Evolutionary conservation across 2,329 filamentous ascomycete genomes (phyloP), one percentile per base, ranked within the genome.

Genomic region (Dactylellina cionopaga): DNA sequence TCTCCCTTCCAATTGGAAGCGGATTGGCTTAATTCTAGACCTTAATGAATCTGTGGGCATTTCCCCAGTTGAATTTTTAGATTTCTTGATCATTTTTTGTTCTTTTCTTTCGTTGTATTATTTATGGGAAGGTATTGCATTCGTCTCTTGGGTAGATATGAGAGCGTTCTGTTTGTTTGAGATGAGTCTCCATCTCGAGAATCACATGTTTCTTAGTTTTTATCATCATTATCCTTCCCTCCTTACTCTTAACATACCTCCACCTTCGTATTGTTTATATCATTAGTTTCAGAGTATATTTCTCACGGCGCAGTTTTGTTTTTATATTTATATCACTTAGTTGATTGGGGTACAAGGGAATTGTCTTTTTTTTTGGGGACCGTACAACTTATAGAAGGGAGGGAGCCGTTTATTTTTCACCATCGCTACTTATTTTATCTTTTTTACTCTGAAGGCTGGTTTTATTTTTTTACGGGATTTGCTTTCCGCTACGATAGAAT

Each of bases 361-460:
- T 62, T 46, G 43, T 46, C 44, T 41, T 59, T 55, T n/a, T n/a
- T n/a, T n/a, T n/a, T n/a, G n/a, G n/a, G 55, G 55, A 47, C 44
- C 31, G 44, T 62, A 63, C 56, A 63, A 33, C 35, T 70, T 70
- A 70, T 60, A 69, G 47, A 70, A 39, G 43, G 65, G 58, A 59
- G 56, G 64, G 64, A 59, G 56, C 56, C 33, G 41, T 70, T 25
- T 63, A 43, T 46, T 44, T 44, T 55, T 10, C 19, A 33, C 47
- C 49, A 49, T 47, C n/a, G 15, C 35, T 47, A 24, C 10, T 63
- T 41, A 35, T 55, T 43, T 19, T 24, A 44, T 43, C 44, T 47
- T 35, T 13, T 43, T 49, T 24, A 17, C 39, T 24, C n/a, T 19
- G n/a, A n/a, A n/a, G n/a, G n/a, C n/a, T 49, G 46, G 56, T 37